These are phyloP conservation scores for Licmophora abbreviata DNA, from an alignment of 108 stramenopile species.

Conservation along the genomic window DNA sequence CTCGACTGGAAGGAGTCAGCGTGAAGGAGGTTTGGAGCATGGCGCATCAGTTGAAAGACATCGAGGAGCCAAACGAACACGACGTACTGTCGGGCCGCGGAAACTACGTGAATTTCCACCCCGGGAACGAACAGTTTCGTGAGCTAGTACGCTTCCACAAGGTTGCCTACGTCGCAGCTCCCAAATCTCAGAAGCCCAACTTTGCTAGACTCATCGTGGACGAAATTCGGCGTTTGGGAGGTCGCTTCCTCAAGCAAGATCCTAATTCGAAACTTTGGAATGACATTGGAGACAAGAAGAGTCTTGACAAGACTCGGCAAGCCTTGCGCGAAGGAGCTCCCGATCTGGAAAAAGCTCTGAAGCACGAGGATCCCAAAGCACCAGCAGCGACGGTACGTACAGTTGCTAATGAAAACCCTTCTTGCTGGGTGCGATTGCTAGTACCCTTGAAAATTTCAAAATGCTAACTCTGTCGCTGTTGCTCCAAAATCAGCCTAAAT, in stretches of 20 bases:
- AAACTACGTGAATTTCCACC: slow-evolving; percentile 78
- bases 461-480: background rate
- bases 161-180: slow-evolving; percentile 66
- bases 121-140: slow-evolving; percentile 76
- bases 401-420: background rate
- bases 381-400: background rate
- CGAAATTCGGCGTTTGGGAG: slow-evolving; percentile 68
- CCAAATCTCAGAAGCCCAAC: slow-evolving; percentile 69
- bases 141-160: slow-evolving; percentile 64
- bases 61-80: slow-evolving; percentile 45
- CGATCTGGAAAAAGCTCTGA: slow-evolving; percentile 53
- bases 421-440: background rate
- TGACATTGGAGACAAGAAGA: slow-evolving; percentile 87
- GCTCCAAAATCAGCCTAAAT: background rate
- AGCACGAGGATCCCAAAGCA: slow-evolving; percentile 8
- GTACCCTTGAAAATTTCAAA: background rate
- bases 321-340: slow-evolving; percentile 81
- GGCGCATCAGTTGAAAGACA: slow-evolving; percentile 29
- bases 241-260: slow-evolving; percentile 85
- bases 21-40: no score
- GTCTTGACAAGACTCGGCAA: slow-evolving; percentile 81
- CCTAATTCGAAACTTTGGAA: slow-evolving; percentile 64
- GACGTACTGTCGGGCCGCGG: slow-evolving; percentile 79
- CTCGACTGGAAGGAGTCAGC: no score
- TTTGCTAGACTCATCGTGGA: slow-evolving; percentile 70